Conservation (phyloP, 371 early-diverging fungal genomes). For the Globomyces sp. region DNA sequence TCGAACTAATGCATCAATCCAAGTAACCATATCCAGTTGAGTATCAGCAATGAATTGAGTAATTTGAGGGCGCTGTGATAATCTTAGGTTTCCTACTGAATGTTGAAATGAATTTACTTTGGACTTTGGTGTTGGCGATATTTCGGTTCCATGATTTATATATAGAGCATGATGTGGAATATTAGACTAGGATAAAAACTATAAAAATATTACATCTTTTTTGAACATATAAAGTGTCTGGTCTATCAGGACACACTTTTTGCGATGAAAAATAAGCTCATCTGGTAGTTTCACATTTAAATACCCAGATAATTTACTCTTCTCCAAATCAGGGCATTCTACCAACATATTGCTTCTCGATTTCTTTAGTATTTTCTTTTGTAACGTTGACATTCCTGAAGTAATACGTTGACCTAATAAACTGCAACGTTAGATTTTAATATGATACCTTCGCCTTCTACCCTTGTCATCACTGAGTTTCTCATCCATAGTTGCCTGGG, state of each 20-base stretch:
- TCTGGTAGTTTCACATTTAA: not conserved
- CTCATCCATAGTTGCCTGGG: too few relatives aligned
- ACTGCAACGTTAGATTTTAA: too few relatives aligned
- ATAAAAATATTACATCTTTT: not conserved
- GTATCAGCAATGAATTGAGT: not conserved
- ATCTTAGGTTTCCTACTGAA: too few relatives aligned
- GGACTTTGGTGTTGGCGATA: too few relatives aligned
- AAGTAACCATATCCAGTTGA: slow-evolving; percentile 9
- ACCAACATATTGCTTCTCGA: slow-evolving; percentile 10
- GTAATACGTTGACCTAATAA: too few relatives aligned
- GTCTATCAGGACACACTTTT: slow-evolving; percentile 6
- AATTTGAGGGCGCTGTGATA: too few relatives aligned
- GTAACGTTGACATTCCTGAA: not conserved
- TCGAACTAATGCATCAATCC: slow-evolving; percentile 8
- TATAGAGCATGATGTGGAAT: too few relatives aligned
- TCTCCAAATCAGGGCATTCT: not conserved
- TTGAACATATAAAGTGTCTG: slow-evolving; percentile 2
- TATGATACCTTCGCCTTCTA: too few relatives aligned
- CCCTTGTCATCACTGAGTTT: too few relatives aligned
- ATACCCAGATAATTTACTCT: not conserved
- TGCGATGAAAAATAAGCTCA: slow-evolving; percentile 1
- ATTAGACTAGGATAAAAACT: too few relatives aligned
- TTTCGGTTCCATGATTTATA: too few relatives aligned
- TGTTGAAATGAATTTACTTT: too few relatives aligned
- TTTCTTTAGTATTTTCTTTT: not conserved